Evolutionary conservation across 2,329 filamentous ascomycete genomes (phyloP), one percentile per base, ranked within the genome.

Genomic region (Plenodomus lindquistii): DNA sequence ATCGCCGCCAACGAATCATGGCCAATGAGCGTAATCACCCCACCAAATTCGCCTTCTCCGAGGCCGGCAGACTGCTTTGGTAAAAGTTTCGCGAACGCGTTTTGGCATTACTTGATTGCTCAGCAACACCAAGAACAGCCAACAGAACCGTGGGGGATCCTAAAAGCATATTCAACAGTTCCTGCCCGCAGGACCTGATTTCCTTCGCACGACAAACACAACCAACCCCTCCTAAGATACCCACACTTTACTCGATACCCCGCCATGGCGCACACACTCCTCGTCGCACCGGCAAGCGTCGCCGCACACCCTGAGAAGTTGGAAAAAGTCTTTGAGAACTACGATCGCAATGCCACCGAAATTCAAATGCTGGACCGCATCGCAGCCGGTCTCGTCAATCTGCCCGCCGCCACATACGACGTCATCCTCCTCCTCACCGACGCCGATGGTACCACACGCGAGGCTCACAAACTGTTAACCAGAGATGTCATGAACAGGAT

Each of bases 301-400:
- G 87, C 94, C 59, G 85, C 90, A 46, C 88, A 96, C 73, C 89
- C 92, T 60, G 86, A 90, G 59, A 85, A 85, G 63, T 81, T 97
- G 57, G 82, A 85, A 57, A 77, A 79, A 59, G 79, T 94, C 54
- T 83, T 96, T 65, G 79, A 85, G 50, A 78, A 84, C 48, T 85
- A 90, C 76, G 85, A 94, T 72, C 87, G 91, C 67, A 77, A 81
- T 55, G 79, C 82, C 38, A 93, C 91, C 54, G 94, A 99, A 69
- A 81, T 99, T 44, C 94, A 97, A 74, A 99, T 99, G 94, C 88
- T 99, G 53, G 94, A 99, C 76, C 90, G 94, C 42, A 83, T 99
- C 35, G 85, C 89, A 2, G 83, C 89, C 29, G 91, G 91, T 53
- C 80, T 96, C 31, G 89, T 94, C 48, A 79, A 85, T 7, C 85